Base-by-base conservation (phyloP, 83 land plant genomes). In the Picea abies region DNA sequence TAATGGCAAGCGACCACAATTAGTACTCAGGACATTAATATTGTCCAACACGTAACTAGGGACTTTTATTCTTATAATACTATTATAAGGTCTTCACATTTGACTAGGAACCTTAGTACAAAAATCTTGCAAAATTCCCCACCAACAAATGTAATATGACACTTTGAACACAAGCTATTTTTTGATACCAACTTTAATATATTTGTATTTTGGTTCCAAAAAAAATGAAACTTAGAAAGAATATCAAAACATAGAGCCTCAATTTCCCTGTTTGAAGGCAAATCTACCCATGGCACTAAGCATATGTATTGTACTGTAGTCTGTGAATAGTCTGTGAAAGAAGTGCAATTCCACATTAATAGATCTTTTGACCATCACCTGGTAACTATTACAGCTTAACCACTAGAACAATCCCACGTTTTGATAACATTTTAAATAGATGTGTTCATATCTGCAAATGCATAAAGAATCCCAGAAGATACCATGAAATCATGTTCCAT, bases 211-310 rank as follows among this genome's bases (percentile, higher is more conserved):
- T 11, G 56, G 11, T 52, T 11, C 56, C 10, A 47, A 52, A 52
- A 52, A 3, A 52, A 52, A 49, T 52, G 56, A 11, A 52, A 52
- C 56, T 1, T 52, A 11, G 12, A 69, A 69, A 16, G 39, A 19
- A 69, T 32, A 69, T 69, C 44, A 69, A 69, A 69, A 17, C n/a
- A 69, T 14, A 6, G 19, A 69, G 7, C 73, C 19, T 69, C 44
- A 69, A 69, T 37, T 69, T 7, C 44, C n/a, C 5, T 35, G 56
- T 69, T 69, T 17, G 73, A 5, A 69, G 39, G 39, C 39, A 69
- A 4, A 35, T 67, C 71, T 67, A 69, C 73, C 73, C n/a, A 16
- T 69, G 44, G n/a, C 29, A 69, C n/a, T 35, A 69, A 25, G 73
- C 2, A 35, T 69, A 69, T 37, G 73, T 69, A 32, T 20, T 69